A percentile compares a stretch with the other conserved stretches of the same genome.
These are phyloP conservation scores for Acmispon strigosus DNA, from an alignment of 306 rosid species.

Conservation along the genomic window DNA sequence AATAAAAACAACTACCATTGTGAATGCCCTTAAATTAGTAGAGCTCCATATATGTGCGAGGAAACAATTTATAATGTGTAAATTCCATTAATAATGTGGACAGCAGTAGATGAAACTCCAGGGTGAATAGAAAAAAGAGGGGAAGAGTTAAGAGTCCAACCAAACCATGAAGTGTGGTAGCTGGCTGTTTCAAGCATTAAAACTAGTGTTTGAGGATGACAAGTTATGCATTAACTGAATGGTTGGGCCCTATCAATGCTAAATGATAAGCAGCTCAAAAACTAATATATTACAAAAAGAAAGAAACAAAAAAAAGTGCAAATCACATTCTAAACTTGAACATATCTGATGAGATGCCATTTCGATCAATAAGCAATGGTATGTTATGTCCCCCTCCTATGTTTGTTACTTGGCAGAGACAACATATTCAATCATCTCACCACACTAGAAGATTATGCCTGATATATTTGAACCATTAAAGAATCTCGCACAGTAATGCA, in stretches of 20 bases:
- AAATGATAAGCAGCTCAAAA: slow-evolving; percentile 12
- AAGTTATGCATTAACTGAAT: background rate
- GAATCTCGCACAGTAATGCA: background rate
- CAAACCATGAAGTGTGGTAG: background rate
- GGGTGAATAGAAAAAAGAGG: background rate
- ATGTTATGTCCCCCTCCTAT: slow-evolving; percentile 2
- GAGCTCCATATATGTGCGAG: no score
- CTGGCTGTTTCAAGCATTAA: background rate
- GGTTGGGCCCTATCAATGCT: background rate
- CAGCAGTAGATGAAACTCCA: background rate
- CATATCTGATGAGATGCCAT: slow-evolving; percentile 20
- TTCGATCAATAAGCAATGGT: slow-evolving; percentile 17
- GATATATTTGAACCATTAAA: slow-evolving; percentile 5
- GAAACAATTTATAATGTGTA: no score
- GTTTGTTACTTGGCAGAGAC: slow-evolving; percentile 5
- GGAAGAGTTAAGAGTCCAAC: background rate
- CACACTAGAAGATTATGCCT: background rate
- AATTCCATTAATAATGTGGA: background rate
- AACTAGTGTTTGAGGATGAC: background rate
- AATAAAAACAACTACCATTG: no score
- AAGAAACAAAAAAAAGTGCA: background rate
- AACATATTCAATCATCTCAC: background rate
- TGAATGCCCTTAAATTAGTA: no score
- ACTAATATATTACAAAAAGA: slow-evolving; percentile 7
- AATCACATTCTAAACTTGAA: slow-evolving; percentile 17